These are phyloP conservation scores for Conidiobolus incongruus DNA, from an alignment of 371 early-diverging fungal genomes.

Conservation along the genomic window DNA sequence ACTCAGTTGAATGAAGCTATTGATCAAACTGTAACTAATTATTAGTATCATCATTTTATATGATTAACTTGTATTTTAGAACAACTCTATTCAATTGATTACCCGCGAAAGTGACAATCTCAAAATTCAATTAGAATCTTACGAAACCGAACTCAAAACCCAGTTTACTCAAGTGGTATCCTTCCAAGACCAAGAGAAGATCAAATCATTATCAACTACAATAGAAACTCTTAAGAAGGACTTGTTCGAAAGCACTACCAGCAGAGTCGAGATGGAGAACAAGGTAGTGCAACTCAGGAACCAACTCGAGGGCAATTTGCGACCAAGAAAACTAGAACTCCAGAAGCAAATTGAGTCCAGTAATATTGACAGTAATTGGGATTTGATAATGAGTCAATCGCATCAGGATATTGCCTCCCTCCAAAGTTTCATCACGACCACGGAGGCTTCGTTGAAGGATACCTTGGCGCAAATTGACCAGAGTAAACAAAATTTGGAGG, in stretches of 20 bases:
- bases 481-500: conserved; percentile 27
- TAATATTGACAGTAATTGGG: neutral
- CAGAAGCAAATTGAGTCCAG: neutral
- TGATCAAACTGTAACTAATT: conserved; percentile 13
- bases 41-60: neutral
- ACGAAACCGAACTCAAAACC: conserved; percentile 26
- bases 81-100: conserved; percentile 14
- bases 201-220: conserved; percentile 18
- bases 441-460: too few relatives aligned
- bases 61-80: conserved; percentile 8
- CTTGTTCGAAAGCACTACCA: conserved; percentile 14
- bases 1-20: conserved; percentile 18
- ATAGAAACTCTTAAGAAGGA: conserved; percentile 23
- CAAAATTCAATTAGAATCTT: conserved; percentile 26
- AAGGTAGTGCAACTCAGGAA: neutral
- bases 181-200: conserved; percentile 21
- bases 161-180: conserved; percentile 19
- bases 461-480: too few relatives aligned
- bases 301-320: neutral
- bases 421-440: neutral
- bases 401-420: neutral
- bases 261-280: conserved; percentile 16
- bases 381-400: neutral
- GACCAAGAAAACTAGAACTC: neutral
- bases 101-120: conserved; percentile 13